Base-by-base conservation (phyloP, 176 grass and related monocot genomes). In the Echinochloa phyllopogon region DNA sequence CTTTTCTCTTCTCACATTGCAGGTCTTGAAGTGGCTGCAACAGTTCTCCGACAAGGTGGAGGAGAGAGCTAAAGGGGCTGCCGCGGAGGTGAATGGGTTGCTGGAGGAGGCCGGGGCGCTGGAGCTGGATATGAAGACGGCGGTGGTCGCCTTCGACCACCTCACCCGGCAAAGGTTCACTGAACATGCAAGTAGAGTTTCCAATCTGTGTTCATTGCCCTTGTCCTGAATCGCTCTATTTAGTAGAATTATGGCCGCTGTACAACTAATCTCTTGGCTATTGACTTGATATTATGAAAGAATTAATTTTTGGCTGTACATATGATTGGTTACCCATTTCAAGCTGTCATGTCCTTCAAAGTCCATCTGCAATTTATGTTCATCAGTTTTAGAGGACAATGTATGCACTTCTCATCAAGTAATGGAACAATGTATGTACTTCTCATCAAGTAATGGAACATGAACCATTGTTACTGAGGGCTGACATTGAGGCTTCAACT, bases 151-250 rank as follows among this genome's bases (percentile, higher is more conserved):
- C 13, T 91, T 93, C 21, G 74, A 85, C 52, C 83, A 83, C 61
- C 74, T 96, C 15, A 86, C 79, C 21, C 62, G 66, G 51, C 68
- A 89, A 78, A 75, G 80, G 39, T 86, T 83, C 25, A 89, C 87
- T 87, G 86, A 96, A 72, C 88, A 93, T 96, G 91, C 94, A 96
- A 96, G 94, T 96, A 77, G 78, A 87, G n/a, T 41, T 93, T 65
- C 59, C 55, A 51, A 80, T 88, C 25, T 70, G 27, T 87, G 57
- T 89, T 74, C 42, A 85, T 44, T 79, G 21, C 21, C 36, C 13
- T 61, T 64, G 6, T 52, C 23, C 69, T 27, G 3, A 1, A 72
- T 72, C 18, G 33, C 41, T 71, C 33, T 13, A 4, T 23, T 29
- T 38, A 6, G 6, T 58, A 37, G 1, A 33, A 17, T 60, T 27